Evolutionary conservation across 192 early-diverging fungal species (phyloP).

Genomic region (Gorgonomyces haynaldii): DNA sequence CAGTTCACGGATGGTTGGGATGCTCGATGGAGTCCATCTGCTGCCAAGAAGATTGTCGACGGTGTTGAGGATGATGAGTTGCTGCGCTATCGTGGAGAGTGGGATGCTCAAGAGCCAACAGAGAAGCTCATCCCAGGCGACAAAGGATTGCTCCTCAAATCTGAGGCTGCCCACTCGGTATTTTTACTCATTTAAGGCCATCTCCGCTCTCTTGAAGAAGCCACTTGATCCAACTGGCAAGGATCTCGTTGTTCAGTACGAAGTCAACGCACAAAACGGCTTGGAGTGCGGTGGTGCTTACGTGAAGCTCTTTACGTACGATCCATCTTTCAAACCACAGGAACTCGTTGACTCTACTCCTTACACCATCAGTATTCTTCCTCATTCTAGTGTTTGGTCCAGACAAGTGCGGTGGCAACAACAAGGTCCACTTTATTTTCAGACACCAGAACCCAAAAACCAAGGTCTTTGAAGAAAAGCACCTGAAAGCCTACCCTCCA

Average conservation of each 20-base stretch:
- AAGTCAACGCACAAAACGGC: slow-evolving; percentile 80
- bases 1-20: slow-evolving; percentile 52
- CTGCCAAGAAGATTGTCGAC: slow-evolving; percentile 60
- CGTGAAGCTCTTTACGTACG: slow-evolving; percentile 70
- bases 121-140: slow-evolving; percentile 50
- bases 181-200: slow-evolving; percentile 35
- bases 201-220: slow-evolving; percentile 57
- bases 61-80: slow-evolving; percentile 57
- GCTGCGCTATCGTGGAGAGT: slow-evolving; percentile 57
- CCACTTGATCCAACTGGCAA: slow-evolving; percentile 64
- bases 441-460: slow-evolving; percentile 78
- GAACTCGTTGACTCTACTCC: slow-evolving; percentile 75
- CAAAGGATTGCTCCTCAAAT: slow-evolving; percentile 67
- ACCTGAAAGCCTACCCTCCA: slow-evolving; percentile 58
- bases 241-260: slow-evolving; percentile 69
- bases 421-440: slow-evolving; percentile 90
- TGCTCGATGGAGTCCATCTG: slow-evolving; percentile 55
- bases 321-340: slow-evolving; percentile 45
- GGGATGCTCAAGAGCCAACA: slow-evolving; percentile 60
- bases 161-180: slow-evolving; percentile 71
- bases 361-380: slow-evolving; percentile 57
- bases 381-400: slow-evolving; percentile 78
- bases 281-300: slow-evolving; percentile 90
- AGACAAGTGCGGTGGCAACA: slow-evolving; percentile 84
- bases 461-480: slow-evolving; percentile 75